A percentile compares a stretch with the other conserved stretches of the same genome.
These are phyloP conservation scores for Trametes pubescens DNA, from an alignment of 1,284 basidiomycete species.

Conservation along the genomic window DNA sequence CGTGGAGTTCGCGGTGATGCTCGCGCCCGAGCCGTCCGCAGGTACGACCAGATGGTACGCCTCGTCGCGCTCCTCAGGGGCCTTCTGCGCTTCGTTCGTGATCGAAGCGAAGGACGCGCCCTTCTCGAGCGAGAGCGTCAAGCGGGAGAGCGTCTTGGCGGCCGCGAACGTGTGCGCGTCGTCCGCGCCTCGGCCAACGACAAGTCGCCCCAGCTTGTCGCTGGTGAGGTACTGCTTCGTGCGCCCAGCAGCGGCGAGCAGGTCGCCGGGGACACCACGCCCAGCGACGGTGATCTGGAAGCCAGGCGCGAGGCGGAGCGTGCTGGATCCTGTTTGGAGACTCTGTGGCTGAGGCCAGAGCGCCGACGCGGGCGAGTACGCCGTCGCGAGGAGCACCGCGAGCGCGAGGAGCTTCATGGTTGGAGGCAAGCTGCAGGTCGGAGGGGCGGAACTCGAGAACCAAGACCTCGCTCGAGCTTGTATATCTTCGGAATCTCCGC, in stretches of 20 bases:
- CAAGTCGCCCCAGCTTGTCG: slow-evolving; percentile 56
- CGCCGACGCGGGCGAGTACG: slow-evolving; percentile 39
- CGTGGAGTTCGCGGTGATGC: slow-evolving; percentile 73
- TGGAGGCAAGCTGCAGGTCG: neutral
- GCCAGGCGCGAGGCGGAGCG: slow-evolving; percentile 56
- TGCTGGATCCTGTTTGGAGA: slow-evolving; percentile 56
- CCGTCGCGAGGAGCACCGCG: slow-evolving; percentile 35
- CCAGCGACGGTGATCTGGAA: slow-evolving; percentile 54
- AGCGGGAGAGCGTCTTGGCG: slow-evolving; percentile 41
- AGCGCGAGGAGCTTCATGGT: slow-evolving; percentile 37
- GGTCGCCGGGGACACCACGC: slow-evolving; percentile 52
- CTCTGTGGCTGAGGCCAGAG: slow-evolving; percentile 72
- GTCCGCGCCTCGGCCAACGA: slow-evolving; percentile 57
- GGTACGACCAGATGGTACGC: slow-evolving; percentile 73
- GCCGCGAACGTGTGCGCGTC: slow-evolving; percentile 45
- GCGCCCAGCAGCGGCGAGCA: slow-evolving; percentile 52
- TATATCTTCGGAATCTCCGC: slow-evolving; percentile 12
- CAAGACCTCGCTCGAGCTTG: neutral
- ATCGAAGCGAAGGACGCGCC: slow-evolving; percentile 51
- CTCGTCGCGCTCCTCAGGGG: slow-evolving; percentile 67
- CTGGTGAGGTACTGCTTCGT: slow-evolving; percentile 48
- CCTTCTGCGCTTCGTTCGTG: slow-evolving; percentile 61
- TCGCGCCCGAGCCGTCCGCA: slow-evolving; percentile 63
- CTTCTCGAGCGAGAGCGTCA: slow-evolving; percentile 53
- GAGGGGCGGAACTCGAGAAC: slow-evolving; percentile 5